Conservation (phyloP, 768 basidiomycete species). For the Lentinus brumalis region DNA sequence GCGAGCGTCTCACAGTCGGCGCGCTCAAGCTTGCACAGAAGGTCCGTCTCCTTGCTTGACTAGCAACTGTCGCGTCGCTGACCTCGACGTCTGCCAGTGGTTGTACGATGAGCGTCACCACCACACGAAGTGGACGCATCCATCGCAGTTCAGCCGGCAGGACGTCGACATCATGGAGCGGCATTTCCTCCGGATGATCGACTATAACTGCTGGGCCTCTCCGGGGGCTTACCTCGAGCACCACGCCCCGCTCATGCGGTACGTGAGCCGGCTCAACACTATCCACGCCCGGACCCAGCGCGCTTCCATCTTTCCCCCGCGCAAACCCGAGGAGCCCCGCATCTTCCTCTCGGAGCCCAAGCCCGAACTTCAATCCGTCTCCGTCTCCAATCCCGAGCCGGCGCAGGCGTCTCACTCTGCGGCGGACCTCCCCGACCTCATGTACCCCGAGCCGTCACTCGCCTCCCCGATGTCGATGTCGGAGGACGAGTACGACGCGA, state of each 20-base stretch:
- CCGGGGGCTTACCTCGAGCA: slow-evolving; percentile 25
- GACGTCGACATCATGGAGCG: slow-evolving; percentile 33
- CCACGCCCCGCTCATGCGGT: slow-evolving; percentile 13
- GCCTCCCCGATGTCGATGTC: background rate
- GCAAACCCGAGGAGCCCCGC: slow-evolving; percentile 2
- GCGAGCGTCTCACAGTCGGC: slow-evolving; percentile 46
- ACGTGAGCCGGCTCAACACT: background rate
- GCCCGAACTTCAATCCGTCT: no score
- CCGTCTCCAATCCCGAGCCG: background rate
- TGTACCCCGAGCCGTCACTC: slow-evolving; percentile 13
- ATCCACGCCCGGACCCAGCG: background rate
- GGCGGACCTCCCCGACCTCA: slow-evolving; percentile 9
- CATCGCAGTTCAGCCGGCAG: slow-evolving; percentile 47
- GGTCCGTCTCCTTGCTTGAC: slow-evolving; percentile 16
- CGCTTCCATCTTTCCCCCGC: slow-evolving; percentile 1
- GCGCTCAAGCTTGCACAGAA: slow-evolving; percentile 45
- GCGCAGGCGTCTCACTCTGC: background rate
- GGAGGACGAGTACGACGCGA: background rate
- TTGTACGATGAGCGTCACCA: slow-evolving; percentile 68
- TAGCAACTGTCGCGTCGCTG: background rate
- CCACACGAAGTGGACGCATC: background rate
- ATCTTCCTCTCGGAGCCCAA: background rate
- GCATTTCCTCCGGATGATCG: slow-evolving; percentile 31
- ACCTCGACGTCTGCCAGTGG: slow-evolving; percentile 46
- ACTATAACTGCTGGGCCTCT: slow-evolving; percentile 28